Conservation (phyloP, 2,329 filamentous ascomycete species). For the Zelopaecilomyces penicillatus region DNA sequence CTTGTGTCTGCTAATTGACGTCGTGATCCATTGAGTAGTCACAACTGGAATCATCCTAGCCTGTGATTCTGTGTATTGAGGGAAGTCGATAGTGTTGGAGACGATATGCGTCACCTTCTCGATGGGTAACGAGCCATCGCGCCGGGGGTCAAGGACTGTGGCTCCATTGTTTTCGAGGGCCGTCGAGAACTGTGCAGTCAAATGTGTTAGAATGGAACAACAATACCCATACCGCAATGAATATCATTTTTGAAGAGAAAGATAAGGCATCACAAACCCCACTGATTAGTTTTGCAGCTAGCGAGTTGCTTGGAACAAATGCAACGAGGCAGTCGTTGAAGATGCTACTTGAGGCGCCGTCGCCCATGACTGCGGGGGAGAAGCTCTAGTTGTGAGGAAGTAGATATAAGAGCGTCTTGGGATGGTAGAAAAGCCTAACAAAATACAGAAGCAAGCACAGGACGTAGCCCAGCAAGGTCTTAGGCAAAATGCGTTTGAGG, state of each 20-base stretch:
- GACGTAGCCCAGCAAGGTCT: no score
- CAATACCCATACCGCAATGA: no score
- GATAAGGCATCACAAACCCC: slow-evolving; percentile 23
- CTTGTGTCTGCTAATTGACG: slow-evolving; percentile 60
- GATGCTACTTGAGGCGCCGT: slow-evolving; percentile 17
- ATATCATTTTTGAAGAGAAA: no score
- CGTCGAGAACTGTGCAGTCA: slow-evolving; percentile 28
- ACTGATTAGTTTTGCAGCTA: slow-evolving; percentile 32
- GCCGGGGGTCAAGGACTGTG: slow-evolving; percentile 36
- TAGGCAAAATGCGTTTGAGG: no score
- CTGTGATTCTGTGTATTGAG: slow-evolving; percentile 68
- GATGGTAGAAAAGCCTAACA: no score
- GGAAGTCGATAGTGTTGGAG: slow-evolving; percentile 78
- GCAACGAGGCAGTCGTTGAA: slow-evolving; percentile 37
- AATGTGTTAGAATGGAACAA: no score
- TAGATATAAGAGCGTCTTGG: no score
- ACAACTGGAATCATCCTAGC: slow-evolving; percentile 78
- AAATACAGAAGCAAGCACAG: no score
- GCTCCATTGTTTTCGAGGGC: slow-evolving; percentile 43
- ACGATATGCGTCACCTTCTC: slow-evolving; percentile 46
- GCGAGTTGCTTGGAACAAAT: slow-evolving; percentile 35
- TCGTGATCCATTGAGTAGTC: slow-evolving; percentile 69
- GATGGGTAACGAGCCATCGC: slow-evolving; percentile 41
- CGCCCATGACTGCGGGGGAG: slow-evolving; percentile 19
- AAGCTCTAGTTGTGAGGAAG: background rate